Conservation (phyloP, 169 alveolate genomes). For the Cryptosporidium ryanae region DNA sequence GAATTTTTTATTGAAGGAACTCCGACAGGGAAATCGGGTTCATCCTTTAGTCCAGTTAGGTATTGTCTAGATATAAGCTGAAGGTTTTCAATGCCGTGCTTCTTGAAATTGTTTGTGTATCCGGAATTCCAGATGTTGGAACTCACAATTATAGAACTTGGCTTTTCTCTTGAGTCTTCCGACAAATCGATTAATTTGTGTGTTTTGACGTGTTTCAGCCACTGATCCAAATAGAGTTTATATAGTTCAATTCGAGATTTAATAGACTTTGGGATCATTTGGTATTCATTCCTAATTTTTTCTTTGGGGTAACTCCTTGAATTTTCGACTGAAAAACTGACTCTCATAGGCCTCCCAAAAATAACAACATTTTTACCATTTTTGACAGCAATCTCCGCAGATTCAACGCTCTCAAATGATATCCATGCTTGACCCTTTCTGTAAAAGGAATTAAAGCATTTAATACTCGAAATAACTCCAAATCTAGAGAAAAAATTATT, state of each 20-base stretch:
- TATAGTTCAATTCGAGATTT: constrained; percentile 12
- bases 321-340: constrained; percentile 8
- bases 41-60: background rate
- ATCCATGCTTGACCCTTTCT: constrained; percentile 74
- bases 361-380: constrained; percentile 7
- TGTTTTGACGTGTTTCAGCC: constrained; percentile 24
- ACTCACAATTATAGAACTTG: no score
- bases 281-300: background rate
- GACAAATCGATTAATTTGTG: background rate
- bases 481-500: constrained; percentile 8
- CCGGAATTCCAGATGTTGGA: no score
- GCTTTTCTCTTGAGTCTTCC: background rate
- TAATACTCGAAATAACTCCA: constrained; percentile 51
- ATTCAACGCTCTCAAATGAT: constrained; percentile 11
- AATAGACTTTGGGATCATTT: constrained; percentile 28
- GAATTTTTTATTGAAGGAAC: background rate
- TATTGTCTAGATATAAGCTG: background rate
- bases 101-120: background rate
- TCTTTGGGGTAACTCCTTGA: background rate
- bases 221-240: constrained; percentile 32
- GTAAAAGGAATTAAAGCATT: constrained; percentile 31
- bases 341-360: constrained; percentile 23
- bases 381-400: constrained; percentile 41
- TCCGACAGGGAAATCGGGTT: background rate
- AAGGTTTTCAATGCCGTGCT: background rate